Conservation (phyloP, 148 eudicot genomes). For the Amaranthus hypochondriacus region DNA sequence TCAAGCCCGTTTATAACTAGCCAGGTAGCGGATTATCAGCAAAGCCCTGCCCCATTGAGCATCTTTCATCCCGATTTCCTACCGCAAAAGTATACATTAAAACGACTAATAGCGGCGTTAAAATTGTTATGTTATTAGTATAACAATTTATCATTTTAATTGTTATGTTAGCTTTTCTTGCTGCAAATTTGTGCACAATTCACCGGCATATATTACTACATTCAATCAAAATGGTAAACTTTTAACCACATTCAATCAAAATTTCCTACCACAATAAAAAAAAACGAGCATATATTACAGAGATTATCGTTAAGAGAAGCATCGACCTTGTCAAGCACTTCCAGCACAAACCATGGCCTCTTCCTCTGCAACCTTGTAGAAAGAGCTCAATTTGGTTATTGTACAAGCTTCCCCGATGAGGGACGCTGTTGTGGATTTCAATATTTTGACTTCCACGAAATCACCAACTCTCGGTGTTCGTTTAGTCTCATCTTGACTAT, state of each 20-base stretch:
- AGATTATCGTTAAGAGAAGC: background rate
- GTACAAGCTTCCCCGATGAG: constrained; percentile 81
- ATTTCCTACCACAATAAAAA: constrained; percentile 2
- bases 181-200: too few relatives aligned
- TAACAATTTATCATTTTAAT: too few relatives aligned
- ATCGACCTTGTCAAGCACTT: constrained; percentile 24
- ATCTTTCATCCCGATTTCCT: too few relatives aligned
- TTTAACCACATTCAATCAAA: constrained; percentile 1
- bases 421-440: constrained; percentile 79
- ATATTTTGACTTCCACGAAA: constrained; percentile 68
- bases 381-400: constrained; percentile 78
- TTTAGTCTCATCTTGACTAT: constrained; percentile 29
- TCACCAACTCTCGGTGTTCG: constrained; percentile 70
- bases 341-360: constrained; percentile 49
- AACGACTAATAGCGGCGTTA: too few relatives aligned
- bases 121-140: too few relatives aligned
- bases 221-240: background rate
- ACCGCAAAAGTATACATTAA: too few relatives aligned
- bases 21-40: too few relatives aligned
- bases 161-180: too few relatives aligned
- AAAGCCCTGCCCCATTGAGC: too few relatives aligned
- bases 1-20: too few relatives aligned
- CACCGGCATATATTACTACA: background rate
- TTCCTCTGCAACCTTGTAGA: constrained; percentile 46
- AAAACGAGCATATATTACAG: constrained; percentile 11